Evolutionary conservation across 345 rosid genomes (phyloP).

Genomic region (Sisymbrium irio): DNA sequence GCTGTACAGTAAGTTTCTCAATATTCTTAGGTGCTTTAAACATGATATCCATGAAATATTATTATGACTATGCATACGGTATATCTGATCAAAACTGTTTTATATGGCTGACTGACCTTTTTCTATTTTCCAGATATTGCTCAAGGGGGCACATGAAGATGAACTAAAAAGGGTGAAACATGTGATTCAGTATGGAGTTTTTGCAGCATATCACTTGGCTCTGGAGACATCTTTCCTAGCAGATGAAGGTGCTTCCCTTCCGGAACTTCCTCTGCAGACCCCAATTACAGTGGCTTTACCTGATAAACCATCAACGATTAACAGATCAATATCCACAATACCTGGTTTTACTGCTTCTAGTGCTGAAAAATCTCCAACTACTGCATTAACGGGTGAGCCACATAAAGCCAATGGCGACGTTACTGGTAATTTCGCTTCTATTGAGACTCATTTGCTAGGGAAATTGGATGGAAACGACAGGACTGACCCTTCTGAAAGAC

Average conservation of each 20-base stretch:
- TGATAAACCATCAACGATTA: constrained; percentile 63
- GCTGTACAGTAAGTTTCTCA: constrained; percentile 80
- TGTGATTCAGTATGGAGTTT: constrained; percentile 94
- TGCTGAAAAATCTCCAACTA: constrained; percentile 41
- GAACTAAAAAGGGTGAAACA: constrained; percentile 93
- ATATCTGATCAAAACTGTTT: neutral
- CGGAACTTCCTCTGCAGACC: constrained; percentile 76
- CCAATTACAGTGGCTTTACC: constrained; percentile 90
- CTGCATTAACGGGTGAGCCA: constrained; percentile 41
- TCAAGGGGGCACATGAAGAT: constrained; percentile 90
- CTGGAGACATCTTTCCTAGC: constrained; percentile 96
- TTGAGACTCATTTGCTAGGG: constrained; percentile 31
- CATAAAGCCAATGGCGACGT: constrained; percentile 39
- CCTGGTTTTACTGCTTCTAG: constrained; percentile 65
- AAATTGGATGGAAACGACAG: constrained; percentile 35
- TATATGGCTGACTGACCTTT: constrained; percentile 30
- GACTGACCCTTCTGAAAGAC: constrained; percentile 31
- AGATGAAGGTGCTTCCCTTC: constrained; percentile 97
- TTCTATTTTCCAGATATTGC: constrained; percentile 65
- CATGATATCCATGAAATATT: neutral
- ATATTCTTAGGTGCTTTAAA: constrained; percentile 2
- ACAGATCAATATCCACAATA: constrained; percentile 83
- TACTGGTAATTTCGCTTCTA: constrained; percentile 24
- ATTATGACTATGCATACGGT: constrained; percentile 13
- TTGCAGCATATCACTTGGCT: constrained; percentile 98